A percentile compares a stretch with the other conserved stretches of the same genome.
Conservation (phyloP, 345 rosid species). For the Eucalyptus erythrocorys region DNA sequence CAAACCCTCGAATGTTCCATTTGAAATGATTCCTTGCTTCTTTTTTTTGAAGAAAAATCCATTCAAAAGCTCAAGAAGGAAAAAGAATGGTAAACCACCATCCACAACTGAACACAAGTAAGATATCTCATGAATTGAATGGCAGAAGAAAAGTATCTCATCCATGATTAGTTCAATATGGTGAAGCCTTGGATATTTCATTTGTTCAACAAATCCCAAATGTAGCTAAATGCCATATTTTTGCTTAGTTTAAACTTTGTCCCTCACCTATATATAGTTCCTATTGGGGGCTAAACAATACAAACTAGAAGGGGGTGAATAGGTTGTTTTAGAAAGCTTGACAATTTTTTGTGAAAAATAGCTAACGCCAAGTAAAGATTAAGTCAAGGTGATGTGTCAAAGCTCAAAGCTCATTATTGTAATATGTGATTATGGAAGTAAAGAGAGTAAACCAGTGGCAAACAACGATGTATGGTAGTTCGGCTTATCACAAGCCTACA, state of each 20-base stretch:
- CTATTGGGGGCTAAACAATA: too few species aligned
- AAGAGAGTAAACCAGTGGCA: too few species aligned
- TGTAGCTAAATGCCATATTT: too few species aligned
- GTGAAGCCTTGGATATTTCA: too few species aligned
- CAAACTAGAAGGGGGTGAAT: too few species aligned
- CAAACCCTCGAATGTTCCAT: background rate
- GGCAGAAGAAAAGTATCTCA: background rate
- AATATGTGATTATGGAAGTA: too few species aligned
- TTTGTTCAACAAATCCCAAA: too few species aligned
- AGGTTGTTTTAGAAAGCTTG: too few species aligned
- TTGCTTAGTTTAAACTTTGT: background rate
- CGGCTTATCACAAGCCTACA: too few species aligned
- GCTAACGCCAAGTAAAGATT: too few species aligned
- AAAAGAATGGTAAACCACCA: rapidly evolving
- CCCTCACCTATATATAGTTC: rapidly evolving
- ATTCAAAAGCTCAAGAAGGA: background rate
- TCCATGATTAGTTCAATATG: background rate
- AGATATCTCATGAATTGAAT: background rate
- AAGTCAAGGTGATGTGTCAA: rapidly evolving
- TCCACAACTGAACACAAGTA: background rate
- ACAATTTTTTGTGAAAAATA: too few species aligned
- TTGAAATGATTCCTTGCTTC: background rate
- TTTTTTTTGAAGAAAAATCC: background rate
- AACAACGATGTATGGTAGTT: rapidly evolving
- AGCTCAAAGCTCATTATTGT: too few species aligned